Base-by-base conservation (phyloP, 768 basidiomycete species). In the Collybia nuda region DNA sequence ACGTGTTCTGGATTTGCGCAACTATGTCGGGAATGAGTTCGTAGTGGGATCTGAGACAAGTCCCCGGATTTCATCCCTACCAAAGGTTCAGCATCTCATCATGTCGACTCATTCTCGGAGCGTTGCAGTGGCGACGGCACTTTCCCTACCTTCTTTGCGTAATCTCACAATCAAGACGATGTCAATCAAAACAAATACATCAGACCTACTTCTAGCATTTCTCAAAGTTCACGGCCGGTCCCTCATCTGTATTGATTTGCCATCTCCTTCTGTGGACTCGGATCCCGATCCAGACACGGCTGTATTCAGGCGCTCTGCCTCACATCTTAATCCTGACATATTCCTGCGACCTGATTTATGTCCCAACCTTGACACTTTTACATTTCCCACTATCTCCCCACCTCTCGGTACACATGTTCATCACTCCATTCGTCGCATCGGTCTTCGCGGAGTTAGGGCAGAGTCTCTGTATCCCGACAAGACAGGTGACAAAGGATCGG, bases 1-100 rank as follows among this genome's bases (percentile, higher is more conserved):
- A 48, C 70, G 72, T 28, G 65, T 74, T 39, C 65, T 82, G 8
- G 79, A 81, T 60, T 62, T 82, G 21, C 69, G 76, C 21, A 67
- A 73, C 62, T 69, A 74, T 44, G 56, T 68, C 14, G 70, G 69
- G 5, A 55, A 50, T 43, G 63, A 35, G 37, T 44, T 56, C 38
- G 45, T 49, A 21, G 51, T 52, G n/a, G 57, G 53, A 32, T 32
- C 40, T 36, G 48, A 57, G n/a, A 47, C 48, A 22, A 51, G 42
- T 24, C 26, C 51, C 3, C 47, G 60, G 32, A 53, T 51, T 15
- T 65, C 67, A 38, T 65, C 63, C 8, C 67, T 81, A 24, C 76
- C 78, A n/a, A 54, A 48, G 43, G 68, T 81, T 19, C 62, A 68
- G 47, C 63, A 74, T 44, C 65, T 81, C 36, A 70, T 79, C 41